These are phyloP conservation scores for Metschnikowia cubensis DNA, from an alignment of 805 yeast species.

Conservation along the genomic window DNA sequence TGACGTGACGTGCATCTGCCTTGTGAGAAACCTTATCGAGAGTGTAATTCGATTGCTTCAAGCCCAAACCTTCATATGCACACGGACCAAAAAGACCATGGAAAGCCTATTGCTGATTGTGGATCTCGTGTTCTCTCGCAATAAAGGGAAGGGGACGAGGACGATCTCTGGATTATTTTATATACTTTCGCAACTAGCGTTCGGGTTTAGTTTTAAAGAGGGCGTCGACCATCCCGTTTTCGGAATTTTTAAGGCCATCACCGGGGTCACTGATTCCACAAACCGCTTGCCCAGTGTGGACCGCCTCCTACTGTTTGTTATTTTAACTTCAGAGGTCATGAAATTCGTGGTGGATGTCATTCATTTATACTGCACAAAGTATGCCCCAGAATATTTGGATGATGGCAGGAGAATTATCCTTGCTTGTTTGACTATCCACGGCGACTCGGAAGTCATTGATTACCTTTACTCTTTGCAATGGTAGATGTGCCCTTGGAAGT, in stretches of 20 bases:
- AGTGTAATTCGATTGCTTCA: conserved; percentile 5
- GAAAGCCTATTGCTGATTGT: conserved; percentile 4
- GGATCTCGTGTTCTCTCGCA: conserved; percentile 5
- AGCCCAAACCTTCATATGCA: background rate
- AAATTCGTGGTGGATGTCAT: conserved; percentile 12
- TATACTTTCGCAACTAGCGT: conserved; percentile 14
- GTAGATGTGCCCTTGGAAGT: conserved; percentile 5
- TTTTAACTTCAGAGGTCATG: conserved; percentile 7
- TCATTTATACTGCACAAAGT: conserved; percentile 10
- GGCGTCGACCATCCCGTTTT: conserved; percentile 4
- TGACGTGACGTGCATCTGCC: background rate
- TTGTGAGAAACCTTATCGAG: conserved; percentile 7
- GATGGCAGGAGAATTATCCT: conserved; percentile 3
- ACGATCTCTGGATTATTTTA: conserved; percentile 9
- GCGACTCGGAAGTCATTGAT: conserved; percentile 8
- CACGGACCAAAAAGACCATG: background rate
- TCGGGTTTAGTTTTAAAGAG: conserved; percentile 8
- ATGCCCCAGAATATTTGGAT: conserved; percentile 2
- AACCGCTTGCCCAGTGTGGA: conserved; percentile 1
- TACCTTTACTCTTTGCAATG: conserved; percentile 9
- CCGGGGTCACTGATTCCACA: conserved; percentile 2
- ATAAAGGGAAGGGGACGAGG: background rate
- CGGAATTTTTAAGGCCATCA: conserved; percentile 6
- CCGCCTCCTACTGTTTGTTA: conserved; percentile 3
- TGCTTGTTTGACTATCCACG: conserved; percentile 12